Evolutionary conservation across 345 rosid species (phyloP), one percentile per base, ranked within the genome.

Genomic region (Capsella bursapastoris): DNA sequence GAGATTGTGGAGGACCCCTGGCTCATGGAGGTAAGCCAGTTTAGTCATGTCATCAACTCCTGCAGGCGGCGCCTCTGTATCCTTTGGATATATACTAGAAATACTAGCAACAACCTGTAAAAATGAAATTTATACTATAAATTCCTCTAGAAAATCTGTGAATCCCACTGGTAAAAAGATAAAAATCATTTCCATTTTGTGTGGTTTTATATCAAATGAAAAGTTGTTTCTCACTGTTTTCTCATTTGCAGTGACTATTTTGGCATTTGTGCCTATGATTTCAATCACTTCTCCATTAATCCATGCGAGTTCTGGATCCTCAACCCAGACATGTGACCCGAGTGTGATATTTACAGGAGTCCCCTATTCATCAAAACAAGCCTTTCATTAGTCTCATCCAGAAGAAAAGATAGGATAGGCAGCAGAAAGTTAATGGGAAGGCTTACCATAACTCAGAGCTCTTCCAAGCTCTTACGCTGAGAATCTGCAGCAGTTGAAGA

Each of bases 41-140:
- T 86, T 88, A 31, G 88, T 88, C 88, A 88, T 88, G 75, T 88
- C 92, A 35, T 86, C 87, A 52, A 88, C 92, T 74, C 89, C 92
- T 48, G 84, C 82, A 63, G 88, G 77, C 0, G 86, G 87, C 0
- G 86, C 87, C 72, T 88, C 87, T 38, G 86, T 80, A 72, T 88
- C 87, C 78, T 84, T 81, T 48, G 92, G 87, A 73, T 84, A 83
- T 7, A 85, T 70, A 64, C 83, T 82, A 56, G 86, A 76, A 59
- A 82, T 77, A 66, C 83, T 71, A 34, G 81, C 80, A 80, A 82
- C 83, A 22, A 78, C 67, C 90, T 86, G 85, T 61, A 68, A 53
- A 25, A 28, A 40, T 71, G 28, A 69, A 59, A 56, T 71, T 57
- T 14, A 5, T 25, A 47, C 38, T 12, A 10, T 0, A 10, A 44